Evolutionary conservation across 2,329 filamentous ascomycete genomes (phyloP), one percentile per base, ranked within the genome.

Genomic region (Cryphonectria parasitica): DNA sequence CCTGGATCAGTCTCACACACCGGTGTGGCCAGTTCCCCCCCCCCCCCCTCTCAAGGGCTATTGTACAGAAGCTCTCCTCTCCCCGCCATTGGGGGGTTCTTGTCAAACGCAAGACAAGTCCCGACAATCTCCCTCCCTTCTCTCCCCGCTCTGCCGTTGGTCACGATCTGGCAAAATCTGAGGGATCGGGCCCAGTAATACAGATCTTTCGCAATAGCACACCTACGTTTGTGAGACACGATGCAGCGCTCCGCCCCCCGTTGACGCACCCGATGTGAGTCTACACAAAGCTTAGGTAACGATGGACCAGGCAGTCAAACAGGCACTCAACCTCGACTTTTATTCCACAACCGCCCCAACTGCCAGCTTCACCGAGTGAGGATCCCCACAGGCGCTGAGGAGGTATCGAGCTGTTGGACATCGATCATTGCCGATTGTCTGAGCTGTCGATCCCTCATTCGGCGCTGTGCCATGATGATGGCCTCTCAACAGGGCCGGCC

Each of bases 351-450:
- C 28, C 58, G 58, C 34, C 58, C 58, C 17, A 25, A 22, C 28
- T 58, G n/a, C 52, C 52, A 56, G 25, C 52, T 56, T 28, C 28
- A 60, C 28, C 36, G 15, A 7, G 17, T 31, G 31, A 22, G 15
- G 28, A 34, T 19, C 31, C 31, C 25, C 56, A 60, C 25, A 19
- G 7, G 7, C 6, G 45, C 45, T 4, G 25, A 17, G 25, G 19
- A 36, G 15, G 31, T n/a, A 15, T 22, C 43, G 36, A 31, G 10
- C 58, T 65, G 52, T n/a, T 64, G 22, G 22, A 43, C n/a, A 31
- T 28, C 36, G 43, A 54, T 60, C 54, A 52, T 65, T 68, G 61
- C 69, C 66, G 69, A 34, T 13, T 13, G 31, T 68, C 39, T 66
- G 36, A 36, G 49, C 34, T 54, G 69, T 68, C 25, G 39, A 54